Conservation (phyloP, 768 basidiomycete species). For the Polyporus arcularius region DNA sequence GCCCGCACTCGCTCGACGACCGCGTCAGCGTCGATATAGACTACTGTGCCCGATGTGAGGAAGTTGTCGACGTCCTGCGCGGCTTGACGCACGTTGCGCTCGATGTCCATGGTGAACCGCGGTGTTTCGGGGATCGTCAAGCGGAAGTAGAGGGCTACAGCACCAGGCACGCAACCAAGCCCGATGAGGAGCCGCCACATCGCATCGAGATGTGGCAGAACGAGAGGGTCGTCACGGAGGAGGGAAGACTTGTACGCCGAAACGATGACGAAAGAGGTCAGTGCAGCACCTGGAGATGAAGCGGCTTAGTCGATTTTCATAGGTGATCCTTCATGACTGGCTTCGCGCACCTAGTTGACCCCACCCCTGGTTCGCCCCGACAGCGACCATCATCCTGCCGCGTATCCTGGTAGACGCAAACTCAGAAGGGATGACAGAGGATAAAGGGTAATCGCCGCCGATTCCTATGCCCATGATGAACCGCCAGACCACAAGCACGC, state of each 20-base stretch:
- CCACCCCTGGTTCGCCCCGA: conserved; percentile 87
- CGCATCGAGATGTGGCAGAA: conserved; percentile 60
- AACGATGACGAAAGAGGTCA: conserved; percentile 66
- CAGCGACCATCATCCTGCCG: conserved; percentile 87
- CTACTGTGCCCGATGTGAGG: conserved; percentile 46
- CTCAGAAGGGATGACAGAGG: conserved; percentile 88
- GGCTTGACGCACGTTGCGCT: conserved; percentile 79
- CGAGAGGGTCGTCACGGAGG: conserved; percentile 44
- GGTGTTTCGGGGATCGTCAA: conserved; percentile 92
- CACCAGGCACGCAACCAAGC: conserved; percentile 80
- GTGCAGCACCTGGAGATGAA: conserved; percentile 51
- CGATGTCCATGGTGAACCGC: conserved; percentile 90
- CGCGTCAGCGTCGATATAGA: conserved; percentile 53
- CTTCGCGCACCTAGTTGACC: conserved; percentile 66
- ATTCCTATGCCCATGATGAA: conserved; percentile 82
- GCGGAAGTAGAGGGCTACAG: conserved; percentile 86
- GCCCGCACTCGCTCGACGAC: conserved; percentile 52
- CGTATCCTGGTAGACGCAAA: conserved; percentile 78
- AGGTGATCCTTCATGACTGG: too few relatives aligned
- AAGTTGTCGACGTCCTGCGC: conserved; percentile 72
- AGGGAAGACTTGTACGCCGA: conserved; percentile 66
- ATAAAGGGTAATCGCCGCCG: conserved; percentile 87
- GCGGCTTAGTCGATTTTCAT: background rate
- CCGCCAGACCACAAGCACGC: conserved; percentile 81
- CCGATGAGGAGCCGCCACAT: conserved; percentile 90